Evolutionary conservation across 768 basidiomycete genomes (phyloP), one percentile per base, ranked within the genome.

Genomic region (Lactarius tabidus): DNA sequence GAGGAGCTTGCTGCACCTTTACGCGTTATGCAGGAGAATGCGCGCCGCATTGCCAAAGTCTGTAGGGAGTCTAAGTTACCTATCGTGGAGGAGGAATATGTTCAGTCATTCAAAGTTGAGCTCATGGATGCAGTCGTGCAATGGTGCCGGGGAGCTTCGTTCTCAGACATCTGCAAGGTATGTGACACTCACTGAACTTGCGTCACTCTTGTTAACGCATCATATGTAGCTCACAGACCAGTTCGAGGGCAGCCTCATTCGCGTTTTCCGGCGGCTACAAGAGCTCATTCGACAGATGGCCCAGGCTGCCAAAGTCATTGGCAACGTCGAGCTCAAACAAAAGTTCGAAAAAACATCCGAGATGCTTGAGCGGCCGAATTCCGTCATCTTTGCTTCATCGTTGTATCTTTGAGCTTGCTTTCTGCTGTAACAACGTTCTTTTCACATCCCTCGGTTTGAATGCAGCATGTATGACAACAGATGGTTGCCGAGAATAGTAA

Each of bases 71-170:
- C 89, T 26, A 97, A 98, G 74, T 80, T 99, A 4, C 77, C 88
- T 1, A 75, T 98, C 54, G 87, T 91, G 60, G 96, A 98, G 75
- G 90, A 97, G 64, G 93, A 96, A 67, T 99, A 99, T 74, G 93
- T 99, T 1, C 82, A 88, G 60, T 93, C 91, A 14, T 99, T 99
- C 86, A 98, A 98, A 77, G 93, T 97, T 23, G 96, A 98, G 72
- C 85, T 99, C 57, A 99, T 98, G 95, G 97, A 98, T 69, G 93
- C 92, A 1, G 97, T 98, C 12, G 82, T 94, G 39, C 91, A 94
- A 67, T 99, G 97, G 97, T 98, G 96, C 78, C 87, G 93, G n/a
- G 97, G 97, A 5, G 92, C 95, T 18, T 93, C 92, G 31, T 99
- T 99, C 77, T 81, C 90, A 1, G 96, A 99, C 29, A 94, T 98